Evolutionary conservation across 345 rosid genomes (phyloP).

Genomic region (Citrus mangshanensis): DNA sequence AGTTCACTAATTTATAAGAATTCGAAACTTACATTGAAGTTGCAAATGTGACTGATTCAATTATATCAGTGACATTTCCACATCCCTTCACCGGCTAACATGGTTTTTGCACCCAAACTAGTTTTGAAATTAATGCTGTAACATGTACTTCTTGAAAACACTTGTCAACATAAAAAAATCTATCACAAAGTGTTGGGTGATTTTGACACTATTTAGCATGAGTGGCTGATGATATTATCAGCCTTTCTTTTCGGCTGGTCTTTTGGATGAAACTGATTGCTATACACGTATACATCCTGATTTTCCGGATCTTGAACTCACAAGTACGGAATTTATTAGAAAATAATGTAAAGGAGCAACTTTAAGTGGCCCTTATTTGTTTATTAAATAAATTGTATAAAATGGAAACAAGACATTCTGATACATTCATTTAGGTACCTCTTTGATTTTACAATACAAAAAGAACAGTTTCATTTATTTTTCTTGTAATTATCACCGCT

Average conservation of each 20-base stretch:
- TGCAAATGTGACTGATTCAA: background rate
- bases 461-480: background rate
- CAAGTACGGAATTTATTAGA: background rate
- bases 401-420: background rate
- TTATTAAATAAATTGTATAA: background rate
- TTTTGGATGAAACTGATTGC: background rate
- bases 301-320: background rate
- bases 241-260: background rate
- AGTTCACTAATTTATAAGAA: background rate
- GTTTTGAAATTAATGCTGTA: too few species aligned
- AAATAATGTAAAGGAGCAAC: background rate
- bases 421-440: slow-evolving; percentile 1
- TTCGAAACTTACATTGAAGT: background rate
- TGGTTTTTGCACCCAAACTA: background rate
- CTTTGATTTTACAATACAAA: background rate
- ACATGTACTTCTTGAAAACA: too few species aligned
- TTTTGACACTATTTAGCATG: background rate
- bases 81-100: background rate
- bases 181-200: too few species aligned
- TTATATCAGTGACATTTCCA: background rate
- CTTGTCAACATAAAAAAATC: too few species aligned
- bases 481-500: background rate
- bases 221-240: background rate
- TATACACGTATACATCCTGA: background rate
- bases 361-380: too few species aligned